phyloP scores from a whole-genome alignment of 106 monocot species.

The Cymbidium sinense region DNA sequence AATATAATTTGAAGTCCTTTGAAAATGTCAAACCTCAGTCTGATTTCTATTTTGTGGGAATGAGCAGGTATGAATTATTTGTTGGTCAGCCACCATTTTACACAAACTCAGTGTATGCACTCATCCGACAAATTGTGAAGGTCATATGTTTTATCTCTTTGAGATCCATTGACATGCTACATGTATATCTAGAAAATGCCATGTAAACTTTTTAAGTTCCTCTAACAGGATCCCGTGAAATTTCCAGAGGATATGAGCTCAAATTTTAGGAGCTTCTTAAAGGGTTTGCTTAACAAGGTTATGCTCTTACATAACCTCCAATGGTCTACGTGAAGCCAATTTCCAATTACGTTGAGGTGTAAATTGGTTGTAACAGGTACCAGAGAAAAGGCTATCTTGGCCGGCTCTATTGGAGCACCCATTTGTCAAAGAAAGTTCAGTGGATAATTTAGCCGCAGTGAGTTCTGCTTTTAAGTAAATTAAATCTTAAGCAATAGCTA shows the following conservation, averaged over 20 bases:
- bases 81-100: slow-evolving; percentile 99
- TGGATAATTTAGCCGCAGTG: slow-evolving; percentile 45
- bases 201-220: slow-evolving; percentile 9
- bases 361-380: slow-evolving; percentile 34
- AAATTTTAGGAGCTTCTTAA: slow-evolving; percentile 86
- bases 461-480: slow-evolving; percentile 11
- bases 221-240: slow-evolving; percentile 93
- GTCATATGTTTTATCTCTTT: slow-evolving; percentile 23
- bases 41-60: slow-evolving; percentile 4
- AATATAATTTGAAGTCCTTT: not conserved
- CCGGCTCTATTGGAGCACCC: slow-evolving; percentile 91
- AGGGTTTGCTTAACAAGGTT: slow-evolving; percentile 97
- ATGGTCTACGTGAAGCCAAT: not conserved
- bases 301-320: not conserved
- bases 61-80: slow-evolving; percentile 85
- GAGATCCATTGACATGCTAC: not conserved
- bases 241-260: slow-evolving; percentile 95
- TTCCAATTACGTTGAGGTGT: not conserved
- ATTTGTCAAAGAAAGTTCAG: slow-evolving; percentile 77
- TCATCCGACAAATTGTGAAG: slow-evolving; percentile 95
- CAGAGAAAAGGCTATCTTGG: slow-evolving; percentile 88
- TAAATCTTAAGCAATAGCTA: not conserved
- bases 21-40: not conserved
- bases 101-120: slow-evolving; percentile 98
- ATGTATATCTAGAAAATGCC: not conserved